Evolutionary conservation across 495 filamentous ascomycete genomes (phyloP).

Genomic region (Platismatia glauca): DNA sequence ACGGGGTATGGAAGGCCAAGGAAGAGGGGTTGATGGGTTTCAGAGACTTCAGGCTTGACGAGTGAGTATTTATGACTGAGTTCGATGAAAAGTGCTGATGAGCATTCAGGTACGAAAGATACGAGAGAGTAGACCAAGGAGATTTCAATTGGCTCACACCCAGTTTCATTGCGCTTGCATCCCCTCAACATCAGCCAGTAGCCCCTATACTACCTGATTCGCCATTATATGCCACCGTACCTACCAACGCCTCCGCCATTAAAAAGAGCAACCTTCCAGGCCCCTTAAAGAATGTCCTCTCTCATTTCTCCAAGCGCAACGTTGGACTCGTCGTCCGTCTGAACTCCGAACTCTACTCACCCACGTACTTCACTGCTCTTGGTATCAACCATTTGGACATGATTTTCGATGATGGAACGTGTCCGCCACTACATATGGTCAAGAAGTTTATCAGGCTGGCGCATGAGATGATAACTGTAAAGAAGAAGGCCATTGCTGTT

Average conservation of each 20-base stretch:
- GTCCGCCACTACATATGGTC: constrained; percentile 76
- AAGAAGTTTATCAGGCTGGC: constrained; percentile 89
- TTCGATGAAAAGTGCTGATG: constrained; percentile 23
- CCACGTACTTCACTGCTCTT: constrained; percentile 88
- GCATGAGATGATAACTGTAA: constrained; percentile 83
- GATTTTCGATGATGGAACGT: constrained; percentile 99
- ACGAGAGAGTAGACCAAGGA: constrained; percentile 91
- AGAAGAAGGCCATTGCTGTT: constrained; percentile 83
- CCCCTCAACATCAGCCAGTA: constrained; percentile 73
- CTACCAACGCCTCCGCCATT: constrained; percentile 58
- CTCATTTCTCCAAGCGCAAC: constrained; percentile 75
- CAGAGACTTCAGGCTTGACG: constrained; percentile 84
- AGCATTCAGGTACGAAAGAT: constrained; percentile 69
- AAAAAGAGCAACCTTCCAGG: constrained; percentile 54
- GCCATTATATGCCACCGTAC: constrained; percentile 61
- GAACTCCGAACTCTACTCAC: constrained; percentile 91
- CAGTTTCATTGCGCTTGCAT: constrained; percentile 91
- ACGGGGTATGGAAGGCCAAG: constrained; percentile 98
- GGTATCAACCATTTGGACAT: constrained; percentile 95
- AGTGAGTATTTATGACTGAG: constrained; percentile 45
- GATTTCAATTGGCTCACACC: constrained; percentile 99
- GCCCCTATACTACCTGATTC: constrained; percentile 59
- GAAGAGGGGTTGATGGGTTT: constrained; percentile 82
- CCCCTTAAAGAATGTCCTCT: constrained; percentile 91
- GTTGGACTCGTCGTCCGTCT: constrained; percentile 90